Evolutionary conservation across 345 rosid species (phyloP).

Genomic region (Populus simonii): DNA sequence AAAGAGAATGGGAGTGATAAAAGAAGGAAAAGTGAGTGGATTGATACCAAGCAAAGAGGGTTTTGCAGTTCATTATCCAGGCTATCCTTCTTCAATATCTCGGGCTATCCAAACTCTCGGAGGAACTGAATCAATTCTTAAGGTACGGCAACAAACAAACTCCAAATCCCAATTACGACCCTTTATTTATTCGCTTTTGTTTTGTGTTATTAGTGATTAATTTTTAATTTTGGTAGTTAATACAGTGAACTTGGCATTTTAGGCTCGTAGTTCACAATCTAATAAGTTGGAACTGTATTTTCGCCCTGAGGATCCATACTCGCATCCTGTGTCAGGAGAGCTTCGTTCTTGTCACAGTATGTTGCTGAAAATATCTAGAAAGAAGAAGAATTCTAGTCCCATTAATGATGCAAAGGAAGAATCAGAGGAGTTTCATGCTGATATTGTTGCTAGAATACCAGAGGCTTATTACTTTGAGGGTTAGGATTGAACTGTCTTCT

Average conservation of each 20-base stretch:
- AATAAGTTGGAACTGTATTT: conserved; percentile 71
- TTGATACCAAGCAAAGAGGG: conserved; percentile 49
- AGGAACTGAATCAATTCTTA: conserved; percentile 62
- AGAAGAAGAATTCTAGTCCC: conserved; percentile 7
- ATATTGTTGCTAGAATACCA: conserved; percentile 62
- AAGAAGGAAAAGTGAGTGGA: conserved; percentile 67
- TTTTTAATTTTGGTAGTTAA: background rate
- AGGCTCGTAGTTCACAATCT: conserved; percentile 59
- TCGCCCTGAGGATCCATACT: conserved; percentile 89
- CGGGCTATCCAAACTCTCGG: conserved; percentile 82
- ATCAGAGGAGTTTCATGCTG: conserved; percentile 48
- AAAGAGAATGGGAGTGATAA: conserved; percentile 56
- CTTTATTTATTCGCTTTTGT: background rate
- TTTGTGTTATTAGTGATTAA: background rate
- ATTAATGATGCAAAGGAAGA: background rate
- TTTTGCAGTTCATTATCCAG: conserved; percentile 79
- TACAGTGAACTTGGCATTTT: background rate
- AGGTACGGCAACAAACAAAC: conserved; percentile 29
- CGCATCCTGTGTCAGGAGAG: conserved; percentile 75
- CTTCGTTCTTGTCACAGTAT: conserved; percentile 51
- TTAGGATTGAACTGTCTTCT: conserved; percentile 18
- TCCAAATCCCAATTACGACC: background rate
- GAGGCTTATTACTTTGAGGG: conserved; percentile 78
- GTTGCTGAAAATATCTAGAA: conserved; percentile 56
- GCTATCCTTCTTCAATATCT: conserved; percentile 69